Percentiles rank a stretch among this genome's conserved stretches.
These are phyloP conservation scores for Thymus mandschuricus DNA, from an alignment of 257 asterid species.

Conservation along the genomic window DNA sequence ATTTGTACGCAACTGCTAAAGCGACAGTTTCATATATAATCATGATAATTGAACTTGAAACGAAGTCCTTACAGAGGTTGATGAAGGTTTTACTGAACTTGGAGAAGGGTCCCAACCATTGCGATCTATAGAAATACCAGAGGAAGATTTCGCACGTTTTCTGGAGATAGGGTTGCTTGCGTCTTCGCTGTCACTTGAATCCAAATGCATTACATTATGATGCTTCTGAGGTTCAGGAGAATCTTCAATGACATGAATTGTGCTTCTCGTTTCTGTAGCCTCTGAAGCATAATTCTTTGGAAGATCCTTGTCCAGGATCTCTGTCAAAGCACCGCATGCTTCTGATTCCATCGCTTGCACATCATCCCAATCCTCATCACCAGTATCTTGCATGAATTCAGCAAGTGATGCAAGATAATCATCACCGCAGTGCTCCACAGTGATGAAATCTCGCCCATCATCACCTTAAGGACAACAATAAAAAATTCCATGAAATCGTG, in stretches of 20 bases:
- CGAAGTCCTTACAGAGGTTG: conserved; percentile 50
- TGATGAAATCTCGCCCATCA: conserved; percentile 81
- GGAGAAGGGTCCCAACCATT: conserved; percentile 38
- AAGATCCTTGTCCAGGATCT: conserved; percentile 62
- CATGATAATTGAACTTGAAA: conserved; percentile 23
- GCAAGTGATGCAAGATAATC: conserved; percentile 91
- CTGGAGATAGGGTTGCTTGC: conserved; percentile 30
- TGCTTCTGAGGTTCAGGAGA: conserved; percentile 51
- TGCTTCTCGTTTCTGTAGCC: conserved; percentile 32
- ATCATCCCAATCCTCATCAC: conserved; percentile 99
- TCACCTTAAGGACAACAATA: conserved; percentile 54
- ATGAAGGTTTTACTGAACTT: conserved; percentile 40
- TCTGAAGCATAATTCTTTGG: conserved; percentile 37
- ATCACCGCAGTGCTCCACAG: conserved; percentile 90
- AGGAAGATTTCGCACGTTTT: conserved; percentile 35
- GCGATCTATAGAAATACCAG: conserved; percentile 33
- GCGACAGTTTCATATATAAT: background rate
- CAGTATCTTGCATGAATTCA: conserved; percentile 69
- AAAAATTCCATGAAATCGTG: background rate
- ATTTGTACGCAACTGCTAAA: background rate
- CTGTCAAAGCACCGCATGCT: conserved; percentile 79
- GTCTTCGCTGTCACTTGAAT: conserved; percentile 65
- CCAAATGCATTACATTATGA: conserved; percentile 48
- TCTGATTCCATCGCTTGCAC: conserved; percentile 81
- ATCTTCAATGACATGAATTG: conserved; percentile 56